These are phyloP conservation scores for Kondoa subrosea DNA, from an alignment of 768 basidiomycete species.

Conservation along the genomic window DNA sequence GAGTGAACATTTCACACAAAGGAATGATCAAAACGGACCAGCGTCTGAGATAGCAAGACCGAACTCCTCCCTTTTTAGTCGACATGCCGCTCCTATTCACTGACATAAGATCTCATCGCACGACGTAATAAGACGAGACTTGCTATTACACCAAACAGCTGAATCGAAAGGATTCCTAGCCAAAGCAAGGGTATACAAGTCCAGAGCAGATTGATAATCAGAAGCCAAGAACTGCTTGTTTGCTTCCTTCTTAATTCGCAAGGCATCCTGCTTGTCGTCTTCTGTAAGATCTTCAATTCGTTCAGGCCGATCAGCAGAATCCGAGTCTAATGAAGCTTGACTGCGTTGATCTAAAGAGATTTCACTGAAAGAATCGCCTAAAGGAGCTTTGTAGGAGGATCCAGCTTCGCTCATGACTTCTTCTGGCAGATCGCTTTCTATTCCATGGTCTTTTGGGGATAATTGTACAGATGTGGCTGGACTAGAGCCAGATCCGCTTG, in stretches of 20 bases:
- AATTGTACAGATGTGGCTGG: not conserved
- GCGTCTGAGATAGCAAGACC: slow-evolving; percentile 49
- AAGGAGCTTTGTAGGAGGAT: not conserved
- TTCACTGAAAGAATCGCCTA: not conserved
- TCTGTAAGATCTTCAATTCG: not conserved
- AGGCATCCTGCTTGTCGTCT: slow-evolving; percentile 21
- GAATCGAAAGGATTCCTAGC: slow-evolving; percentile 72
- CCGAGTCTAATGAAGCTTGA: not conserved
- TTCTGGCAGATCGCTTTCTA: not conserved
- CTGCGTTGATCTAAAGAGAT: not conserved
- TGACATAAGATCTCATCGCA: not conserved
- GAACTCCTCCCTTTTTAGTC: slow-evolving; percentile 80
- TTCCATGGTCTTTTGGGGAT: not conserved
- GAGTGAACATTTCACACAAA: not conserved
- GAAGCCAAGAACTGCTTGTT: slow-evolving; percentile 76
- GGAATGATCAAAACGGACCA: slow-evolving; percentile 33
- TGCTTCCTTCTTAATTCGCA: slow-evolving; percentile 55
- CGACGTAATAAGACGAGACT: slow-evolving; percentile 14
- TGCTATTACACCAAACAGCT: slow-evolving; percentile 80
- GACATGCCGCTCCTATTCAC: slow-evolving; percentile 47
- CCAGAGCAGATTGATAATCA: slow-evolving; percentile 58
- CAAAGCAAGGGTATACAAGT: slow-evolving; percentile 67
- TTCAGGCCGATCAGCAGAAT: not conserved
- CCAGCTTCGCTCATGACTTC: not conserved
- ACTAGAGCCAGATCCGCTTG: too few relatives aligned